Base-by-base conservation (phyloP, 1,284 basidiomycete species). In the Fomes fomentarius region DNA sequence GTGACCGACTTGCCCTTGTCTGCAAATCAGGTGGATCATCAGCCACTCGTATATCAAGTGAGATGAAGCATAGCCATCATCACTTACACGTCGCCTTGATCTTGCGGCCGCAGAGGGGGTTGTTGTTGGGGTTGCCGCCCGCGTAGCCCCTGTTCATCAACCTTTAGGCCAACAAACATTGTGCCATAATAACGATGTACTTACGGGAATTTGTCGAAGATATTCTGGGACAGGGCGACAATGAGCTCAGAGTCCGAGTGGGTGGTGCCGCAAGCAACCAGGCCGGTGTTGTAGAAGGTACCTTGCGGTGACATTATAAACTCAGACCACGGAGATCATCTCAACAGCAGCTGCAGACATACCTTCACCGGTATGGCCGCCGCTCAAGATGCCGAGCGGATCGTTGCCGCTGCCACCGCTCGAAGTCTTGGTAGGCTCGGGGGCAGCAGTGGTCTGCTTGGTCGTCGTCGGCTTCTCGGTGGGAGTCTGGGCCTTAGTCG, bases 181-280 rank as follows among this genome's bases (percentile, higher is more conserved):
- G 7, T 12, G 15, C 37, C 14, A 12, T 1, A 19, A 7, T 3
- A 3, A 3, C 25, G 15, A 33, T 33, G 33, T 44, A 64, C 86
- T 60, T 64, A 88, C 84, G 85, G 85, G 74, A 70, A 89, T 8
- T 3, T 41, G 61, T 91, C 88, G 65, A 80, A 91, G 6, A 89
- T 67, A 0, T 66, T 24, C 3, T 80, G 59, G 11, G 85, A 84
- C 44, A 85, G 82, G 3, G 89, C 89, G 41, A 71, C 82, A 50
- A 91, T 88, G 65, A 67, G 63, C n/a, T 90, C 74, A 2, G 33
- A 53, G 64, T 83, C 78, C 0, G 31, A 71, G 73, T 85, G 88
- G 47, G 72, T 77, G 61, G 79, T 76, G 42, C 89, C 89, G 66
- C 89, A 91, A 10, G 89, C 81, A 48, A 85, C 87, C 33, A 91